Evolutionary conservation across 495 filamentous ascomycete species (phyloP).

Genomic region (Polyplosphaeria fusca): DNA sequence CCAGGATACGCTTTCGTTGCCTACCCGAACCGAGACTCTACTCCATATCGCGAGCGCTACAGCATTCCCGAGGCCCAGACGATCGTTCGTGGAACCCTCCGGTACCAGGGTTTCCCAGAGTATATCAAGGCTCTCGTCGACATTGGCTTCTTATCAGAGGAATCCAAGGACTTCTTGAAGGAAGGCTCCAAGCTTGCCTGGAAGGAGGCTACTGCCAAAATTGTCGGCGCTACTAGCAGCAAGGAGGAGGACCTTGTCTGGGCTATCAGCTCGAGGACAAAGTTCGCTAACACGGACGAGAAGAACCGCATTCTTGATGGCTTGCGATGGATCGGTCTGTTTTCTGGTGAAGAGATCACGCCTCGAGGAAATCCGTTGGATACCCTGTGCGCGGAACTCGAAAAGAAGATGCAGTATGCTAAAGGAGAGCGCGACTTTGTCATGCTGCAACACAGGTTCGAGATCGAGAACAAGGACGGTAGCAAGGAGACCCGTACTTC

Average conservation of each 20-base stretch:
- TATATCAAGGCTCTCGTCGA: conserved; percentile 84
- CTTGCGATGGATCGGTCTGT: conserved; percentile 81
- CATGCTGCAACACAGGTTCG: conserved; percentile 92
- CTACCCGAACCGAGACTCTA: conserved; percentile 91
- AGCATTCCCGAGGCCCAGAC: conserved; percentile 81
- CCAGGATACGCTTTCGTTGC: conserved; percentile 84
- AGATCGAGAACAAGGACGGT: conserved; percentile 78
- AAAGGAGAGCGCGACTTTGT: conserved; percentile 77
- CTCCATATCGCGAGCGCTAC: conserved; percentile 81
- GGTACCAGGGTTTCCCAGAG: conserved; percentile 84
- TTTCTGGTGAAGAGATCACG: conserved; percentile 70
- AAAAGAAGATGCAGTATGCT: conserved; percentile 88
- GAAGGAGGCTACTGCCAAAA: conserved; percentile 76
- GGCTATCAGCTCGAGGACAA: conserved; percentile 72
- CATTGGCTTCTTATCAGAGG: conserved; percentile 74
- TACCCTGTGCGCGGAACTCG: conserved; percentile 83
- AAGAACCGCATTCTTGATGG: conserved; percentile 72
- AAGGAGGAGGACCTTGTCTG: conserved; percentile 63
- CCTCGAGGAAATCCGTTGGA: conserved; percentile 80
- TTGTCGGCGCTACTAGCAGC: conserved; percentile 62
- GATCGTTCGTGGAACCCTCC: conserved; percentile 71
- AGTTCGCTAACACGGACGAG: conserved; percentile 68
- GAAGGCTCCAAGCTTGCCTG: conserved; percentile 51
- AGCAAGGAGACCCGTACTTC: conserved; percentile 69
- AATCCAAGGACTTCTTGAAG: conserved; percentile 58